Evolutionary conservation across 495 filamentous ascomycete species (phyloP).

Genomic region (Aspergillus ellipticus): DNA sequence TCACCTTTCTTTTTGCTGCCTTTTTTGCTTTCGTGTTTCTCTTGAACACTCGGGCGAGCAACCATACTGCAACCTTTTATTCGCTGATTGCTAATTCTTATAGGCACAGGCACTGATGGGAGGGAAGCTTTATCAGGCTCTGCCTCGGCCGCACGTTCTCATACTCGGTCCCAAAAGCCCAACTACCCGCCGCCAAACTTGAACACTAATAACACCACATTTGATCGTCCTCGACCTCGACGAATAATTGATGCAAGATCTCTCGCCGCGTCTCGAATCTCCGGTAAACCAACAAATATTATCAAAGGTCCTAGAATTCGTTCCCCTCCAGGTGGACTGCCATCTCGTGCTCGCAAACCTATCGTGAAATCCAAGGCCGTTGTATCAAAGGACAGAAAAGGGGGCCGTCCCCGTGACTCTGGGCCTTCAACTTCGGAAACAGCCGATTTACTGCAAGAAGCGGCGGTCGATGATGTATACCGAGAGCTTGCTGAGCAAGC

Average conservation of each 20-base stretch:
- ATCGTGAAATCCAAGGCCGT: slow-evolving; percentile 8
- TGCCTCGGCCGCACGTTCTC: slow-evolving; percentile 6
- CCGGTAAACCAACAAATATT: slow-evolving; percentile 30
- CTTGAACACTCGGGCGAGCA: no score
- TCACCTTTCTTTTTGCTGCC: neutral
- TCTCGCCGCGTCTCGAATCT: slow-evolving; percentile 30
- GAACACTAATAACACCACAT: slow-evolving; percentile 12
- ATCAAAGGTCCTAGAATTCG: slow-evolving; percentile 31
- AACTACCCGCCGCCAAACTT: slow-evolving; percentile 21
- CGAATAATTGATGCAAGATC: slow-evolving; percentile 41
- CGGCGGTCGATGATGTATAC: slow-evolving; percentile 31
- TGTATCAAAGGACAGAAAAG: slow-evolving; percentile 11
- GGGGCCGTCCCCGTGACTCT: slow-evolving; percentile 9
- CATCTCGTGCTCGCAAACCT: slow-evolving; percentile 19
- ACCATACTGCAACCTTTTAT: no score
- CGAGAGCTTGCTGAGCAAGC: slow-evolving; percentile 28
- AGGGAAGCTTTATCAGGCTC: neutral
- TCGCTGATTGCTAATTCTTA: neutral
- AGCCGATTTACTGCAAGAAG: slow-evolving; percentile 18
- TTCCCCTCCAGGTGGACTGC: slow-evolving; percentile 16
- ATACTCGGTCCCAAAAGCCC: slow-evolving; percentile 13
- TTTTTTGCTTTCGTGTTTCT: neutral
- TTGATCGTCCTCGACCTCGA: slow-evolving; percentile 24
- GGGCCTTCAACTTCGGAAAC: slow-evolving; percentile 20
- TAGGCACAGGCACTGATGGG: neutral